Base-by-base conservation (phyloP, 768 basidiomycete species). In the Crassisporium funariophilum region DNA sequence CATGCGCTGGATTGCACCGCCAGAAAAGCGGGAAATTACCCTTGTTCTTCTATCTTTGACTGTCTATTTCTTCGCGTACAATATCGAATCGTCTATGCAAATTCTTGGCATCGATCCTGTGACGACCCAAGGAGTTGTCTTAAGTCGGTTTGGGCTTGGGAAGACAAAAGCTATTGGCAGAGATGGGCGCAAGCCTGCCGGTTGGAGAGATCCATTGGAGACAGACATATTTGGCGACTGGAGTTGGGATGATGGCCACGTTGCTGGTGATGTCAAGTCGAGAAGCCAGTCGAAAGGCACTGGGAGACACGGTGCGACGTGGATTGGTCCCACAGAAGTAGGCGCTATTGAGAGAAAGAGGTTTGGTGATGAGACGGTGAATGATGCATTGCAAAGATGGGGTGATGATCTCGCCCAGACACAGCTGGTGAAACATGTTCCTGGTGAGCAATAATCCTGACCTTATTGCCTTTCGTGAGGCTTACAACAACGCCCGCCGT, bases 1-100 rank as follows among this genome's bases (percentile, higher is more conserved):
- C 35, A 84, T 83, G 83, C 67, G 71, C 46, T 88, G 86, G 85
- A 65, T 70, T 34, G 73, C 80, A 2, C 79, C 82, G 41, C 90
- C 86, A 9, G 86, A 78, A 38, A 78, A 84, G 53, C 81, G 91
- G 53, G 92, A 94, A 66, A 55, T 86, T 23, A 73, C 81, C 8
- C 77, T 94, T 55, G 57, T 88, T 49, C 68, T 90, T 25, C 79
- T 86, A 55, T 79, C 83, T 8, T 62, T 89, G 23, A 70, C 79
- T 12, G 65, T 81, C 40, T 88, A 91, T 59, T 66, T 86, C 21
- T 64, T 93, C 35, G 78, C 88, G 29, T 88, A 84, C 62, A 88
- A 92, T 66, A 67, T 90, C 49, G 85, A 89, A 63, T 63, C 74
- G 2, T 82, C 86, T 0, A 67, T 89, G 5, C 71, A 74, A 34